A percentile compares a stretch with the other conserved stretches of the same genome.
Conservation (phyloP, 805 yeast genomes). For the Saturnispora silvae region DNA sequence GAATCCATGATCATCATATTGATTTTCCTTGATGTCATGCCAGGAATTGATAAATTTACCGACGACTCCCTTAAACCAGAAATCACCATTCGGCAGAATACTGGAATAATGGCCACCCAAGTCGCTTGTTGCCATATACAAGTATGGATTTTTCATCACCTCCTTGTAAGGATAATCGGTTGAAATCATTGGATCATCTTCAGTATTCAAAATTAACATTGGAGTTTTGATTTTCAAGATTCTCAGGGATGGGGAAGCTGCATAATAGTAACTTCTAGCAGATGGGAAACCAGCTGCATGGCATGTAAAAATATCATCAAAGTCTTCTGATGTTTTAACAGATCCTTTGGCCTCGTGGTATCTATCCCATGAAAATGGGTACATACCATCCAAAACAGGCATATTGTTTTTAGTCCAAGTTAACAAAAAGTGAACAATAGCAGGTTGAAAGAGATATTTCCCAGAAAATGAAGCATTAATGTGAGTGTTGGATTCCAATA, state of each 20-base stretch:
- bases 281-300: slow-evolving; percentile 52
- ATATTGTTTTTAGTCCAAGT: slow-evolving; percentile 37
- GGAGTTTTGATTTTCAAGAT: slow-evolving; percentile 52
- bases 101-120: slow-evolving; percentile 66
- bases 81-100: slow-evolving; percentile 31
- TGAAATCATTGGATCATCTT: slow-evolving; percentile 60
- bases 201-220: slow-evolving; percentile 44
- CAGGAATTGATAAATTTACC: slow-evolving; percentile 32
- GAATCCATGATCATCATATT: slow-evolving; percentile 15
- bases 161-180: slow-evolving; percentile 42
- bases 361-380: slow-evolving; percentile 20
- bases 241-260: slow-evolving; percentile 51
- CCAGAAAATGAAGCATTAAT: slow-evolving; percentile 31
- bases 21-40: slow-evolving; percentile 14
- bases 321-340: slow-evolving; percentile 37
- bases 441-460: slow-evolving; percentile 30
- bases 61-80: slow-evolving; percentile 39
- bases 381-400: slow-evolving; percentile 24
- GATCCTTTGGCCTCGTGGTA: slow-evolving; percentile 26
- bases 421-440: slow-evolving; percentile 31
- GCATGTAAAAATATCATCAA: slow-evolving; percentile 54
- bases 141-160: slow-evolving; percentile 44
- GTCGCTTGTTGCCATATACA: slow-evolving; percentile 45
- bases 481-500: slow-evolving; percentile 41
- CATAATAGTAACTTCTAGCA: slow-evolving; percentile 53